Evolutionary conservation across 768 basidiomycete species (phyloP).

Genomic region (Exsudoporus frostii): DNA sequence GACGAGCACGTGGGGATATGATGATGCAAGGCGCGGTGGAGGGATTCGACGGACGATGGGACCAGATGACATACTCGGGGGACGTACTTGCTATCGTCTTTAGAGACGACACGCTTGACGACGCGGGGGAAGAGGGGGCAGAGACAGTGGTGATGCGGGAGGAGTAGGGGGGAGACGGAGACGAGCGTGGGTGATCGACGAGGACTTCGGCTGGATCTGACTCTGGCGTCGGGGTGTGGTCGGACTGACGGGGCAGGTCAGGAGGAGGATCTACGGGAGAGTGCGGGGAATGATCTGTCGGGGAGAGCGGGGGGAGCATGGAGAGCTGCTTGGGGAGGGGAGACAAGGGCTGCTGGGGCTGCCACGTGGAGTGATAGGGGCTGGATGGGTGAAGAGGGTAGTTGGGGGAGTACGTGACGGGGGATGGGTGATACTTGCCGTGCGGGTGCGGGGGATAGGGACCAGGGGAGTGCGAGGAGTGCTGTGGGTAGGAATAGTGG

Average conservation of each 20-base stretch:
- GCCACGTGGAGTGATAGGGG: slow-evolving; percentile 44
- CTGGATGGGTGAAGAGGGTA: slow-evolving; percentile 22
- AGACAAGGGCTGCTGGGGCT: slow-evolving; percentile 46
- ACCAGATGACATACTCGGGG: slow-evolving; percentile 64
- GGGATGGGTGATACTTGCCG: slow-evolving; percentile 18
- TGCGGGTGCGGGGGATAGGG: slow-evolving; percentile 29
- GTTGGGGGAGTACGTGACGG: slow-evolving; percentile 36
- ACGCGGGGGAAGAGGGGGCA: not conserved
- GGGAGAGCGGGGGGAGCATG: slow-evolving; percentile 37
- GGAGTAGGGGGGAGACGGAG: slow-evolving; percentile 20
- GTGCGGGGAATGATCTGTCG: not conserved
- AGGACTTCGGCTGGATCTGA: not conserved
- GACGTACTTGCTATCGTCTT: not conserved
- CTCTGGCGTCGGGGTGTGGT: slow-evolving; percentile 3
- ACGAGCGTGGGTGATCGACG: not conserved
- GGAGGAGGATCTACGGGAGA: too few relatives aligned
- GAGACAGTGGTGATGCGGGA: not conserved
- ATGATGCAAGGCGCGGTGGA: slow-evolving; percentile 65
- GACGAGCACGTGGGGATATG: slow-evolving; percentile 60
- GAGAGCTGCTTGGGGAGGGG: slow-evolving; percentile 64
- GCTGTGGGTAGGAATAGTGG: slow-evolving; percentile 32
- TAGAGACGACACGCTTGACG: slow-evolving; percentile 1
- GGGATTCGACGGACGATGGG: slow-evolving; percentile 65
- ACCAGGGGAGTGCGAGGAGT: slow-evolving; percentile 28
- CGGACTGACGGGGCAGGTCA: not conserved